phyloP scores from a whole-genome alignment of 768 basidiomycete species.

The Leccinum disarticulatum region DNA sequence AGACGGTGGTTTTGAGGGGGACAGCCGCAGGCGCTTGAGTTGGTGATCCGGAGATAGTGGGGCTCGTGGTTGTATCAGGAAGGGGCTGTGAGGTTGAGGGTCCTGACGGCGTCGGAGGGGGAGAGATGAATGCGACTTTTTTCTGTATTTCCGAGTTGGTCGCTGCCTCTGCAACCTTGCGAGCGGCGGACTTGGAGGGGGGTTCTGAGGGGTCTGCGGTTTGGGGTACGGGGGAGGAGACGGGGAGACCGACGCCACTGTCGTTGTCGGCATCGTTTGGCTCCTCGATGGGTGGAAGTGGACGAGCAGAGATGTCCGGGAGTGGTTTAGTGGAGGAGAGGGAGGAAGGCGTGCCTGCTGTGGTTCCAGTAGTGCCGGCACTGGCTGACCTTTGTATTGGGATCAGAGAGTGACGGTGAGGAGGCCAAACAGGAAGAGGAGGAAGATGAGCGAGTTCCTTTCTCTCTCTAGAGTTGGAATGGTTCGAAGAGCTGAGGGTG shows the following conservation, averaged over 20 bases:
- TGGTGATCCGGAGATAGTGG: constrained; percentile 32
- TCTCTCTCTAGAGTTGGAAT: constrained; percentile 52
- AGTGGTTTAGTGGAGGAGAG: constrained; percentile 65
- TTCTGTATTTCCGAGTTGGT: constrained; percentile 57
- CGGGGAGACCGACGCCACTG: constrained; percentile 37
- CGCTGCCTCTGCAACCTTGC: constrained; percentile 39
- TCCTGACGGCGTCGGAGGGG: constrained; percentile 65
- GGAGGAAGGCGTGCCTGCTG: constrained; percentile 43
- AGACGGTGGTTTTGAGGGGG: constrained; percentile 62
- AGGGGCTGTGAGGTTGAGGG: constrained; percentile 49
- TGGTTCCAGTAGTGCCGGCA: constrained; percentile 35
- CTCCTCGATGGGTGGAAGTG: constrained; percentile 49
- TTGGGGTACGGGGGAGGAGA: constrained; percentile 31
- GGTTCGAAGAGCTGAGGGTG: constrained; percentile 30
- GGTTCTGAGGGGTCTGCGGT: constrained; percentile 21
- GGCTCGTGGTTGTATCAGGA: constrained; percentile 44
- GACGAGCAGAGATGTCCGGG: constrained; percentile 58
- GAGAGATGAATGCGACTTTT: constrained; percentile 87
- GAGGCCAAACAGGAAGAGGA: constrained; percentile 70
- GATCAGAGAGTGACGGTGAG: constrained; percentile 32
- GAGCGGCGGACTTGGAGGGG: constrained; percentile 32
- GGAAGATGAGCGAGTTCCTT: constrained; percentile 50
- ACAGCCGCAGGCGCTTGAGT: constrained; percentile 30
- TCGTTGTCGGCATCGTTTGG: constrained; percentile 36
- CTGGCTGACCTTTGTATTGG: constrained; percentile 32